Evolutionary conservation across 345 rosid genomes (phyloP).

Genomic region (Gossypium mustelinum): DNA sequence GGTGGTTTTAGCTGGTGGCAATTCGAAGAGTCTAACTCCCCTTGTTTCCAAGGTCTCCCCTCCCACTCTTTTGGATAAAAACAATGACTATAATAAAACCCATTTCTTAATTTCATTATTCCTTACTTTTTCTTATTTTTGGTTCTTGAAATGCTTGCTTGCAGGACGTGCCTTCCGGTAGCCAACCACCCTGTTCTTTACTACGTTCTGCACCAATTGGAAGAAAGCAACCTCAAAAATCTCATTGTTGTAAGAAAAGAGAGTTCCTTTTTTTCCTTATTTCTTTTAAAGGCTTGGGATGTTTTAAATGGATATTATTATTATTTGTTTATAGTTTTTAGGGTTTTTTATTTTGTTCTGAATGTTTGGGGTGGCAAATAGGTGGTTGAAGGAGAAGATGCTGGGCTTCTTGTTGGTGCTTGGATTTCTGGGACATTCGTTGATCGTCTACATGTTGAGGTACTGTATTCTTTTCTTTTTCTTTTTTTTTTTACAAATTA

Average conservation of each 20-base stretch:
- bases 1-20: constrained; percentile 84
- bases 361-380: constrained; percentile 23
- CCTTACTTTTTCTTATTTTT: no score
- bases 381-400: constrained; percentile 94
- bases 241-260: constrained; percentile 63
- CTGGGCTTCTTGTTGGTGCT: constrained; percentile 76
- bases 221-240: constrained; percentile 73
- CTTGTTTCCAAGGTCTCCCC: constrained; percentile 72
- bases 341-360: neutral
- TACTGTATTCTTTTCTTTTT: constrained; percentile 2
- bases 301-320: neutral
- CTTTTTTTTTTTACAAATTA: neutral
- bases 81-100: neutral
- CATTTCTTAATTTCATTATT: neutral
- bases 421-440: constrained; percentile 88
- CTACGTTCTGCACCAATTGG: constrained; percentile 77
- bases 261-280: neutral
- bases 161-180: constrained; percentile 95
- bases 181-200: constrained; percentile 89
- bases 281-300: neutral
- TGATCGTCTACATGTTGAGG: constrained; percentile 94
- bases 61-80: no score
- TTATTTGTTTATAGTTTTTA: neutral
- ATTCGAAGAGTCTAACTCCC: constrained; percentile 67
- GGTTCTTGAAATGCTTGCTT: neutral